These are phyloP conservation scores for Urochloa ruziziensis DNA, from an alignment of 176 grass and related monocot species.

Conservation along the genomic window DNA sequence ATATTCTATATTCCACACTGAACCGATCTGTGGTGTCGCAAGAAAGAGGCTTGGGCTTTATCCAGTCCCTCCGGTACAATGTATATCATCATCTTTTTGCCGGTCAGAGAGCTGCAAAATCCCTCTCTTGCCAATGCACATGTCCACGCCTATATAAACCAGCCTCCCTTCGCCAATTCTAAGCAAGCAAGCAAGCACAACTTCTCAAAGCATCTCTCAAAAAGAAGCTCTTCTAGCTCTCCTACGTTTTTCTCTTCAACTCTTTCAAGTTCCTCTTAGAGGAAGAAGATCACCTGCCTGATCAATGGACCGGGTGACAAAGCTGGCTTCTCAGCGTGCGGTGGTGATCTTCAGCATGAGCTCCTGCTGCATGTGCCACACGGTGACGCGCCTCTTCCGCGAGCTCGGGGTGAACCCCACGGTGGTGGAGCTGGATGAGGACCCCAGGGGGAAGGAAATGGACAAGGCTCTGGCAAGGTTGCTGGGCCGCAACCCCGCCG, in stretches of 20 bases:
- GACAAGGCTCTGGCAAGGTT: conserved; percentile 45
- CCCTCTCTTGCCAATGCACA: not conserved
- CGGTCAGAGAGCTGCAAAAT: too few species aligned
- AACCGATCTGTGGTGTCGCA: conserved; percentile 25
- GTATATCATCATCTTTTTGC: not conserved
- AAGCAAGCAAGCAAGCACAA: conserved; percentile 7
- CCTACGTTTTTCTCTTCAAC: not conserved
- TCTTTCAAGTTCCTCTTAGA: not conserved
- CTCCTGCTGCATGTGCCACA: conserved; percentile 92
- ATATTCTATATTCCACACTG: conserved; percentile 47
- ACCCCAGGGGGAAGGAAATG: conserved; percentile 43
- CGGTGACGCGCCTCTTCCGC: conserved; percentile 48
- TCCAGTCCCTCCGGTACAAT: not conserved
- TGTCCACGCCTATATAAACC: conserved; percentile 43
- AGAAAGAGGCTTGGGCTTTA: conserved; percentile 17
- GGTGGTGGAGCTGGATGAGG: conserved; percentile 47
- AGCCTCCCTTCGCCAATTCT: not conserved
- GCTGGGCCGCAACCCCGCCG: conserved; percentile 41
- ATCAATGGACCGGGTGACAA: conserved; percentile 56
- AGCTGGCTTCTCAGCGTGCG: conserved; percentile 59
- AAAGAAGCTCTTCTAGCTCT: not conserved
- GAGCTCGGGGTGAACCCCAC: conserved; percentile 56
- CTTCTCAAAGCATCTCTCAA: not conserved
- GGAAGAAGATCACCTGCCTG: not conserved
- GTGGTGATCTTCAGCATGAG: conserved; percentile 80